phyloP scores from a whole-genome alignment of 768 basidiomycete species.

The Imleria badia region DNA sequence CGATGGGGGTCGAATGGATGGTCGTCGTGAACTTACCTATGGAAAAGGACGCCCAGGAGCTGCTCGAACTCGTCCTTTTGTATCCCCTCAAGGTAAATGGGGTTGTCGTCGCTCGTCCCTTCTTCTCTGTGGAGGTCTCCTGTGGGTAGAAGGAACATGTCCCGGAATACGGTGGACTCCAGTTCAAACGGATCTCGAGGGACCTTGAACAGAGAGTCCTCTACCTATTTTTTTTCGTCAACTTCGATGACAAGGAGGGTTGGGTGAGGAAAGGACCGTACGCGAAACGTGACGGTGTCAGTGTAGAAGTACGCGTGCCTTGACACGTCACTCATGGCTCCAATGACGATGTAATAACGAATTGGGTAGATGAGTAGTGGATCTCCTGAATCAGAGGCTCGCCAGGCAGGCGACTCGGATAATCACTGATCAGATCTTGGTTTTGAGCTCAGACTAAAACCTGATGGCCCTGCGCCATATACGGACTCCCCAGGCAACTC shows the following conservation, averaged over 20 bases:
- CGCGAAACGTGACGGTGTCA: conserved; percentile 14
- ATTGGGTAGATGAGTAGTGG: no score
- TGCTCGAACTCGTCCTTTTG: conserved; percentile 17
- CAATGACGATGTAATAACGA: no score
- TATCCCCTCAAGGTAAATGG: conserved; percentile 15
- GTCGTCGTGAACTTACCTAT: conserved; percentile 3
- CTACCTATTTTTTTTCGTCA: conserved; percentile 13
- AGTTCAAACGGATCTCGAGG: conserved; percentile 16
- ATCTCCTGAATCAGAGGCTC: no score
- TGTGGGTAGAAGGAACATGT: conserved; percentile 20
- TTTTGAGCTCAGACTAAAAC: no score
- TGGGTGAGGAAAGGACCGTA: background rate
- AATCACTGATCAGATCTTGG: no score
- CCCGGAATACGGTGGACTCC: conserved; percentile 19
- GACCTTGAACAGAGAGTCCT: conserved; percentile 19
- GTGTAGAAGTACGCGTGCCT: conserved; percentile 9
- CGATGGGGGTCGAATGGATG: background rate
- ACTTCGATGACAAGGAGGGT: background rate
- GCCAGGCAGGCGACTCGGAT: no score
- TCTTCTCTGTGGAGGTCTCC: background rate
- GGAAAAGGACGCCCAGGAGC: conserved; percentile 13
- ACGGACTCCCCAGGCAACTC: no score
- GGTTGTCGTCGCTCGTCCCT: conserved; percentile 13
- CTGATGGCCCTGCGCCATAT: no score
- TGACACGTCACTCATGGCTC: background rate